A percentile compares a stretch with the other conserved stretches of the same genome.
These are phyloP conservation scores for Haematococcus sp. DNA, from an alignment of 139 green algal species.

Conservation along the genomic window DNA sequence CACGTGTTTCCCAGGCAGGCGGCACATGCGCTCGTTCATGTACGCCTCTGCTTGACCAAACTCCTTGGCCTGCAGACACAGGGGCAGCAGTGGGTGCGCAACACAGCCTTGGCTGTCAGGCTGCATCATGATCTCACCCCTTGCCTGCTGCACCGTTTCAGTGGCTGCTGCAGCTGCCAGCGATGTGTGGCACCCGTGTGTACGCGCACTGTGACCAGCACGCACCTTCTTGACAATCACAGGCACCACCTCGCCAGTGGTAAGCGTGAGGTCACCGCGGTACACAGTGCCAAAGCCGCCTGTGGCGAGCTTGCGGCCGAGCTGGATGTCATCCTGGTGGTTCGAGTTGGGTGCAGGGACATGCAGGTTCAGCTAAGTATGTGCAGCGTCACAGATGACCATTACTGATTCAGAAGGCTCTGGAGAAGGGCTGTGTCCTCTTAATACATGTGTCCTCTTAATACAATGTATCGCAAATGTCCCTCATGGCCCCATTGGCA, in stretches of 20 bases:
- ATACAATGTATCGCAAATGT: too few relatives aligned
- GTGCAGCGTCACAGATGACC: background rate
- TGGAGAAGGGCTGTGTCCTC: too few relatives aligned
- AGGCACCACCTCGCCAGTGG: conserved; percentile 21
- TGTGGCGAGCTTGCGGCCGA: conserved; percentile 82
- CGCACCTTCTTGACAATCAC: conserved; percentile 78
- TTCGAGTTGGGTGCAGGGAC: too few relatives aligned
- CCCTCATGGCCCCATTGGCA: too few relatives aligned
- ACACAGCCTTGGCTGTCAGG: too few relatives aligned
- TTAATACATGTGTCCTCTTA: too few relatives aligned
- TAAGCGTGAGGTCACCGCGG: conserved; percentile 45
- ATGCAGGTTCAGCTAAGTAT: too few relatives aligned
- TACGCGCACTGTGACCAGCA: too few relatives aligned
- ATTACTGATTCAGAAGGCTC: too few relatives aligned
- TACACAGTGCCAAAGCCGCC: conserved; percentile 96
- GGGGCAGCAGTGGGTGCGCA: too few relatives aligned
- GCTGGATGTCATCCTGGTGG: conserved; percentile 67
- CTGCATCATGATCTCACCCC: background rate
- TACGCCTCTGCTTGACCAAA: conserved; percentile 96
- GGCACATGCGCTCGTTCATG: conserved; percentile 97
- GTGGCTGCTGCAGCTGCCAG: background rate
- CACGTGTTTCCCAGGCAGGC: conserved; percentile 47
- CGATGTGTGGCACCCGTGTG: background rate
- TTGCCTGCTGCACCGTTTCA: background rate
- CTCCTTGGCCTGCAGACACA: conserved; percentile 76